Conservation (phyloP, 2,329 filamentous ascomycete genomes). For the Parafenestella ontariensis region DNA sequence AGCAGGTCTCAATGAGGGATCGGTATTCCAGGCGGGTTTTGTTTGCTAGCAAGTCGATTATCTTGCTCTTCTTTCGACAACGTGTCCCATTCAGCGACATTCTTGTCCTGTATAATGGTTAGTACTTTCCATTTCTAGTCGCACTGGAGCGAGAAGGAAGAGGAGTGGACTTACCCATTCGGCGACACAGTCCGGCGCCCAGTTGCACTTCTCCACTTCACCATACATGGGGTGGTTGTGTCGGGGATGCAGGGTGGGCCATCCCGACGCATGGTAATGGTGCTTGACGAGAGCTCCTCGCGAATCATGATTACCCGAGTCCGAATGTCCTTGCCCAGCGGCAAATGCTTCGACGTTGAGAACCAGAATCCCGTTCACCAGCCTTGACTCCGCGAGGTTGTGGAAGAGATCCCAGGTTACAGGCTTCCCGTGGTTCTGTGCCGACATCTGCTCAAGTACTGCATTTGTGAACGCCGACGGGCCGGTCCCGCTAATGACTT, state of each 20-base stretch:
- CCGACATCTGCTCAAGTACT: slow-evolving; percentile 69
- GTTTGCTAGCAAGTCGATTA: slow-evolving; percentile 52
- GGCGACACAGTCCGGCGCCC: slow-evolving; percentile 68
- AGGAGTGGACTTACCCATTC: slow-evolving; percentile 57
- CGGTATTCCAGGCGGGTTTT: background rate
- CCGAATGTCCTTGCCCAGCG: slow-evolving; percentile 75
- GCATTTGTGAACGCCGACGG: slow-evolving; percentile 73
- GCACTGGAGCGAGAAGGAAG: background rate
- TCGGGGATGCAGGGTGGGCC: slow-evolving; percentile 71
- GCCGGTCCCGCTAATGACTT: slow-evolving; percentile 75
- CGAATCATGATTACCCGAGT: slow-evolving; percentile 73
- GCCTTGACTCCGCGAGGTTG: slow-evolving; percentile 69
- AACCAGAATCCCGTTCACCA: slow-evolving; percentile 70
- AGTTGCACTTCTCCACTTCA: slow-evolving; percentile 75
- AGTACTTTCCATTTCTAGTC: slow-evolving; percentile 2
- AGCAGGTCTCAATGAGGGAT: background rate
- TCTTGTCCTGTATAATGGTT: slow-evolving; percentile 55
- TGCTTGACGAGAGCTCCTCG: slow-evolving; percentile 73
- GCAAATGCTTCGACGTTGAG: slow-evolving; percentile 76
- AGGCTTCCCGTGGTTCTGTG: slow-evolving; percentile 49
- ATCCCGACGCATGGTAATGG: slow-evolving; percentile 76
- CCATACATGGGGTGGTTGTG: slow-evolving; percentile 73
- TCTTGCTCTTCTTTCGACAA: slow-evolving; percentile 67
- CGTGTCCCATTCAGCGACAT: slow-evolving; percentile 66
- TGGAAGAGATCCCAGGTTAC: slow-evolving; percentile 72